Percentiles rank a stretch among this genome's conserved stretches.
Evolutionary conservation across 441 rosid species (phyloP).

Genomic region (Pelargonium myrrhifolium): DNA sequence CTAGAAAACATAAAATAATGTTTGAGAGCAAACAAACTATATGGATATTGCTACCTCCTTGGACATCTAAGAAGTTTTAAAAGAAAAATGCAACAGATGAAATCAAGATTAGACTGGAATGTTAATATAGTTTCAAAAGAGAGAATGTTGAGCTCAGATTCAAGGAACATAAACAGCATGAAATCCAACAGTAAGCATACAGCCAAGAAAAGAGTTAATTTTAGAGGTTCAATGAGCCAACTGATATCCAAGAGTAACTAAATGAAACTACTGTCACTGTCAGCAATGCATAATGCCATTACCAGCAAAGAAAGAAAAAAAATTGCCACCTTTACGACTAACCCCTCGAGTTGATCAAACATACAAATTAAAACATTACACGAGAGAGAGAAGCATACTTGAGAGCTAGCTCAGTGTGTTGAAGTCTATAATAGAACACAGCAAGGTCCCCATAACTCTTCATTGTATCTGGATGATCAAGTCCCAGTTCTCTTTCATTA

Average conservation of each 20-base stretch:
- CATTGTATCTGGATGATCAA: constrained; percentile 86
- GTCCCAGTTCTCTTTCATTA: constrained; percentile 85
- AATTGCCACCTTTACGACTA: neutral
- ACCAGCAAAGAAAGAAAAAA: neutral
- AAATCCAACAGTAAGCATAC: neutral
- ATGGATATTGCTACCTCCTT: neutral
- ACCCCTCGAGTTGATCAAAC: neutral
- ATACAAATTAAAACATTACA: neutral
- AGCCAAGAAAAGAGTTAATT: neutral
- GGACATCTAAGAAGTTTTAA: neutral
- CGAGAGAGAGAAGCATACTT: constrained; percentile 43
- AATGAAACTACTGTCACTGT: neutral
- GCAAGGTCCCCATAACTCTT: constrained; percentile 82
- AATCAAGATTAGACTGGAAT: neutral
- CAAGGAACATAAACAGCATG: neutral
- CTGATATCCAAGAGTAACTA: neutral
- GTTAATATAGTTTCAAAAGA: neutral
- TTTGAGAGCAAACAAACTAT: neutral
- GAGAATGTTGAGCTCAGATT: neutral
- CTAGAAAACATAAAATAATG: neutral
- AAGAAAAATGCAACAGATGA: neutral
- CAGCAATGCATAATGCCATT: neutral
- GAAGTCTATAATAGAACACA: constrained; percentile 81
- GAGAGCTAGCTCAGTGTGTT: constrained; percentile 75
- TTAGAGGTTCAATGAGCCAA: neutral